Base-by-base conservation (phyloP, 202 grass and related monocot species). In the Elaeis oleifera region DNA sequence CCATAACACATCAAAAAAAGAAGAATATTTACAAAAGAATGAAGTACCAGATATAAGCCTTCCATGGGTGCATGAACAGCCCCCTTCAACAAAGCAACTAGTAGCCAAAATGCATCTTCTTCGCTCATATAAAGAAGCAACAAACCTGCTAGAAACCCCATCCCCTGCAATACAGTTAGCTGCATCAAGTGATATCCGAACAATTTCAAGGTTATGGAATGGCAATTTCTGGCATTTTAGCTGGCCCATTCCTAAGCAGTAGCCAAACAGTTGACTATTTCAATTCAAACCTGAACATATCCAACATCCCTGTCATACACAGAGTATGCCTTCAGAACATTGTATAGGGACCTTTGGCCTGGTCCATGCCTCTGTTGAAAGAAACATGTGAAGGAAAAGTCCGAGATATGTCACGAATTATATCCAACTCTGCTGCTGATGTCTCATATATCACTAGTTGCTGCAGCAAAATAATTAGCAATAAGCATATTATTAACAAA, bases 111-210 rank as follows among this genome's bases (percentile, higher is more conserved):
- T 60, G 82, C 88, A 81, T 97, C 88, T 61, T 97, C 92, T 51
- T 97, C 92, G 17, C 92, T 89, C 92, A 97, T 97, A 71, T 97
- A 97, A 68, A 97, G 88, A 73, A 97, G 88, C 21, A 97, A 73
- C 56, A 97, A 27, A 31, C 88, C 85, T 9, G 88, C 85, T 83
- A 97, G 75, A 83, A 97, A 97, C 58, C 92, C 92, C 92, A 97
- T 97, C 64, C 92, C 92, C 92, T 97, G 77, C 14, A 63, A 55
- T 16, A 39, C 9, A 11, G 28, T 6, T 31, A 31, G 28, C 28
- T 31, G 28, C 28, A 31, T 31, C 28, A 31, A 31, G 36, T 39
- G 36, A 39, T 39, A 39, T 8, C 36, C 36, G 11, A 39, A 39
- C 36, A 39, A 39, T 39, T 39, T 9, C 36, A 39, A 39, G 1